A percentile compares a stretch with the other conserved stretches of the same genome.
These are phyloP conservation scores for Boletus rubroflammeus DNA, from an alignment of 768 basidiomycete genomes.

Conservation along the genomic window DNA sequence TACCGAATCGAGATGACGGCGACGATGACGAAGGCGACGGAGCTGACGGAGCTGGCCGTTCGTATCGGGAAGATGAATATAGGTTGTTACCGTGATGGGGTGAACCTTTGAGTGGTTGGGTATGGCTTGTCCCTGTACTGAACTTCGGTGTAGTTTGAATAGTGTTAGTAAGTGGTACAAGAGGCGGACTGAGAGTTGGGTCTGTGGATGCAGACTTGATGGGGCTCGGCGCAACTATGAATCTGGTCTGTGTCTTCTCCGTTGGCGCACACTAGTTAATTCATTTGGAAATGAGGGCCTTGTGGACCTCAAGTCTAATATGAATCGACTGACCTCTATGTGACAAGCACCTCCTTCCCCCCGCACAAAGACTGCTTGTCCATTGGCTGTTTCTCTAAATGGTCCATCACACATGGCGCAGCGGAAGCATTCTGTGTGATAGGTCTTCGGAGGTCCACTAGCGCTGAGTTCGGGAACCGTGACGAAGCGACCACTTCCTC, in stretches of 20 bases:
- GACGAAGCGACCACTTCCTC: conserved; percentile 62
- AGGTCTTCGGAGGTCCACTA: conserved; percentile 49
- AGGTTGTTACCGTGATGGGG: conserved; percentile 8
- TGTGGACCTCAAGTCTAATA: background rate
- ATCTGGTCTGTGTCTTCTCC: conserved; percentile 27
- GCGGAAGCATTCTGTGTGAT: conserved; percentile 74
- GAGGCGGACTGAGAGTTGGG: conserved; percentile 17
- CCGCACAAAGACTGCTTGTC: conserved; percentile 70
- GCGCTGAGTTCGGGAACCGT: conserved; percentile 56
- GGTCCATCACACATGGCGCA: conserved; percentile 61
- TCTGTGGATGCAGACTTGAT: conserved; percentile 12
- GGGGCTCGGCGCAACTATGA: conserved; percentile 3
- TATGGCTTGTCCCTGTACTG: conserved; percentile 1
- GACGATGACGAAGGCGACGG: conserved; percentile 16
- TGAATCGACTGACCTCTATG: conserved; percentile 40
- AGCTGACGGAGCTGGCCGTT: conserved; percentile 19
- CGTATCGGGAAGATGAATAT: conserved; percentile 32
- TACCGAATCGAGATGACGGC: conserved; percentile 31
- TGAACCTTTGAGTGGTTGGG: conserved; percentile 13
- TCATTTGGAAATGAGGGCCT: conserved; percentile 4
- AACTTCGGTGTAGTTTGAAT: conserved; percentile 9
- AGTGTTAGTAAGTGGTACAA: conserved; percentile 18
- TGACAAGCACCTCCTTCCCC: conserved; percentile 66
- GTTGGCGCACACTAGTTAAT: conserved; percentile 41
- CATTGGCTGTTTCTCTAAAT: conserved; percentile 59